Conservation (phyloP, 2,329 filamentous ascomycete genomes). For the Alternaria novae-zelandiae region DNA sequence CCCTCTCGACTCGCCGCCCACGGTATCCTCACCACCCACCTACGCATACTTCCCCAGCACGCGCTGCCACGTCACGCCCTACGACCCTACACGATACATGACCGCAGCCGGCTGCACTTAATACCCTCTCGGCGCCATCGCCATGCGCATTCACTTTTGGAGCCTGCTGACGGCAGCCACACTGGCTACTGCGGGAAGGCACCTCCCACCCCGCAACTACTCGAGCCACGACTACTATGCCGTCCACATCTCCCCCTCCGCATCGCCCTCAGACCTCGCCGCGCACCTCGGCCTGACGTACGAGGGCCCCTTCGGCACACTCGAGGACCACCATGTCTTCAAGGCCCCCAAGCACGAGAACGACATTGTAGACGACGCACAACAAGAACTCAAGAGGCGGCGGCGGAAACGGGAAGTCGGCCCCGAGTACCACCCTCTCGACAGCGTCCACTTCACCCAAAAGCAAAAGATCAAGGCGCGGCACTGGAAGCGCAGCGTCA, state of each 20-base stretch:
- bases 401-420: slow-evolving; percentile 65
- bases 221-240: slow-evolving; percentile 90
- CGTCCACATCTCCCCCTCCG: slow-evolving; percentile 74
- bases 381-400: slow-evolving; percentile 61
- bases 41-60: background rate
- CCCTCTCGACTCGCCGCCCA: slow-evolving; percentile 14
- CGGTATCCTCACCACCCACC: slow-evolving; percentile 11
- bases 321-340: slow-evolving; percentile 86
- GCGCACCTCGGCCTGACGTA: slow-evolving; percentile 75
- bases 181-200: slow-evolving; percentile 36
- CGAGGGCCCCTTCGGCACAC: slow-evolving; percentile 79
- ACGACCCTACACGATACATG: slow-evolving; percentile 16
- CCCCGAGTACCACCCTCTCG: slow-evolving; percentile 64
- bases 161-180: slow-evolving; percentile 45
- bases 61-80: background rate
- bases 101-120: slow-evolving; percentile 21
- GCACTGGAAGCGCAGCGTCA: slow-evolving; percentile 63
- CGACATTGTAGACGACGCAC: slow-evolving; percentile 58
- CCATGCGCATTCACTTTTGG: slow-evolving; percentile 54
- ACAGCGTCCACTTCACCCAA: slow-evolving; percentile 76
- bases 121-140: slow-evolving; percentile 12
- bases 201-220: slow-evolving; percentile 70
- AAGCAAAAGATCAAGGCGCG: slow-evolving; percentile 73
- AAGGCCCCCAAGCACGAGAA: slow-evolving; percentile 67
- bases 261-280: slow-evolving; percentile 73